Base-by-base conservation (phyloP, 1,139 yeast species). In the Pichia sp. region DNA sequence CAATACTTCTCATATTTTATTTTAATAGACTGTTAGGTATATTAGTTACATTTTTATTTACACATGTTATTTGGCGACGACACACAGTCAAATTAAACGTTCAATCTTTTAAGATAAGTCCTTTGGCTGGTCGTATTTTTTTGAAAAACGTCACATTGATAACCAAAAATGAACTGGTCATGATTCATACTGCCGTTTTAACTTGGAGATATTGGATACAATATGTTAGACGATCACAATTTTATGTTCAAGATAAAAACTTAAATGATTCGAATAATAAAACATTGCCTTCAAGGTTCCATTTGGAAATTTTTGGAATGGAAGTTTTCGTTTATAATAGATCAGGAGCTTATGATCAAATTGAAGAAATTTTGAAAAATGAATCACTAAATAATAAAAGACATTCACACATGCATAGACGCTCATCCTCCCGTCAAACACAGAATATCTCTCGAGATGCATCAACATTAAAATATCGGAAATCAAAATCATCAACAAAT, bases 201-300 rank as follows among this genome's bases (percentile, higher is more conserved):
- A 86, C 95, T 0, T 92, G 97, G 97, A 64, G 95, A 49, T 92
- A 87, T 61, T 92, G 97, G 97, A 67, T 86, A 44, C 67, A 68
- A 5, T 61, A 68, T 22, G 74, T 80, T 4, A 68, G 84, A 54
- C 57, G 69, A 33, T 70, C 81, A 1, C 74, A 70, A 31, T 69
- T 66, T 45, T 58, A 56, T 36, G 55, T 61, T 16, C 54, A 60
- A 33, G 35, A 46, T 30, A 35, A 47, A 24, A 57, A 58, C 4
- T 51, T 58, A 16, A 64, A 62, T 42, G 56, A 59, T 28, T 58
- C 59, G 43, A 66, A 64, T 35, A 78, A 79, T 55, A 67, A 66
- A 25, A 64, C 67, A 37, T 70, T 78, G 1, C 89, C 90, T 0
- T 67, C 83, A 4, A 68, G 94, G 30, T 71, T 85, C 48, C 55